Conservation (phyloP, 495 filamentous ascomycete species). For the Penicillium canariense region DNA sequence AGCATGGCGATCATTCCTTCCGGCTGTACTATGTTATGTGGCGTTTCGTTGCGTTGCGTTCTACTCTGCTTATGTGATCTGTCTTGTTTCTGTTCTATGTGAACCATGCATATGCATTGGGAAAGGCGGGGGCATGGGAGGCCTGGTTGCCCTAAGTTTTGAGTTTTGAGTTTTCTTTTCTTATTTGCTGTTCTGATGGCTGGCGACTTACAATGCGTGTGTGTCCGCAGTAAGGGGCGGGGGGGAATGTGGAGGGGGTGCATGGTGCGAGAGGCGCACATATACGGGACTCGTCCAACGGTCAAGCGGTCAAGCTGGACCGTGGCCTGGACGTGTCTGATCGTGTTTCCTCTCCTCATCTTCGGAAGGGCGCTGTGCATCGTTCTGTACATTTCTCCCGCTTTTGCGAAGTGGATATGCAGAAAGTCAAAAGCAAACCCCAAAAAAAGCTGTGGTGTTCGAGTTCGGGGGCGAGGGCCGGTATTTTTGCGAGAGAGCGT, state of each 20-base stretch:
- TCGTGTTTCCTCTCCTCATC: not conserved
- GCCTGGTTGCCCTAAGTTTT: constrained; percentile 3
- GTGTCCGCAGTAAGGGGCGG: constrained; percentile 4
- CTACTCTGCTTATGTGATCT: constrained; percentile 8
- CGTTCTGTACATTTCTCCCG: not conserved
- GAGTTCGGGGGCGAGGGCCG: not conserved
- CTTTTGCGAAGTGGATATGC: not conserved
- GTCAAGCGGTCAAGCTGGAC: not conserved
- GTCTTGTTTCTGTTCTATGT: not conserved
- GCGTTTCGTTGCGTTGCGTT: constrained; percentile 20
- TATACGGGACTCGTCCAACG: not conserved
- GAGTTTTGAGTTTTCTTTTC: constrained; percentile 4
- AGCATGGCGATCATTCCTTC: constrained; percentile 20
- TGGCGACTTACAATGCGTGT: not conserved
- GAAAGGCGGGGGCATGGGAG: constrained; percentile 3
- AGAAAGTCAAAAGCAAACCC: not conserved
- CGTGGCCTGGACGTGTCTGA: not conserved
- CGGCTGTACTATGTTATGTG: constrained; percentile 25
- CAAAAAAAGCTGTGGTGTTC: not conserved
- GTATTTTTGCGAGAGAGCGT: not conserved
- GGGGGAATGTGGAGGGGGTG: not conserved
- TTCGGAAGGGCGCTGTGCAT: not conserved
- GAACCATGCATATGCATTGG: constrained; percentile 20
- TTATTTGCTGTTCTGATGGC: not conserved
- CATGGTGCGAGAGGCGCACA: not conserved